Percentiles rank a stretch among this genome's conserved stretches.
Conservation (phyloP, 805 yeast species). For the Cyberlindnera mississippiensis region DNA sequence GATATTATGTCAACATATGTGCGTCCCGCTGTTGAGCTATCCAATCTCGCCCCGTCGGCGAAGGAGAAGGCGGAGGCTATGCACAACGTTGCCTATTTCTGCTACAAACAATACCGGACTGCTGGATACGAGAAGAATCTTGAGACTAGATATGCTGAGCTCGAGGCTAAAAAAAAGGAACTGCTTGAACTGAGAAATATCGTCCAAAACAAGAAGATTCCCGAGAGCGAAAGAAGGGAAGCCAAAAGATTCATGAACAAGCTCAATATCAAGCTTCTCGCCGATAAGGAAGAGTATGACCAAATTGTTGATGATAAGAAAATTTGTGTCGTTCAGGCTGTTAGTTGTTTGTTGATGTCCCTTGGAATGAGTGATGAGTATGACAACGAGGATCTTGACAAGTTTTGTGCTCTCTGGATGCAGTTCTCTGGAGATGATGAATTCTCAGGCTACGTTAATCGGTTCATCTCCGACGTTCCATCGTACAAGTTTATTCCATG, state of each 20-base stretch:
- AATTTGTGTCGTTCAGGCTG: slow-evolving; percentile 47
- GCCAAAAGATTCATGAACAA: slow-evolving; percentile 51
- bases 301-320: slow-evolving; percentile 35
- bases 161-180: slow-evolving; percentile 42
- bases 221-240: slow-evolving; percentile 45
- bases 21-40: slow-evolving; percentile 27
- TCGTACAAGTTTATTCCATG: slow-evolving; percentile 67
- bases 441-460: slow-evolving; percentile 40
- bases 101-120: slow-evolving; percentile 58
- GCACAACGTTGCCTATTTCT: slow-evolving; percentile 65
- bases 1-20: slow-evolving; percentile 57
- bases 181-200: slow-evolving; percentile 45
- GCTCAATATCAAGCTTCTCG: slow-evolving; percentile 41
- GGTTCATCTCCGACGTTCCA: slow-evolving; percentile 43
- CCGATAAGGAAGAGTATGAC: slow-evolving; percentile 47
- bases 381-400: slow-evolving; percentile 59
- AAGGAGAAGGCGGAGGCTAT: slow-evolving; percentile 42
- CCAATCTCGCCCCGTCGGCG: slow-evolving; percentile 17
- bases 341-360: slow-evolving; percentile 55
- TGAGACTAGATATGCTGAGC: slow-evolving; percentile 35
- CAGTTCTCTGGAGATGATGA: slow-evolving; percentile 46
- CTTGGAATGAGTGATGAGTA: slow-evolving; percentile 40
- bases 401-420: slow-evolving; percentile 82
- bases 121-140: slow-evolving; percentile 42
- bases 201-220: slow-evolving; percentile 36